Evolutionary conservation across 495 filamentous ascomycete species (phyloP), one percentile per base, ranked within the genome.

Genomic region (Xanthoparmelia taractica): DNA sequence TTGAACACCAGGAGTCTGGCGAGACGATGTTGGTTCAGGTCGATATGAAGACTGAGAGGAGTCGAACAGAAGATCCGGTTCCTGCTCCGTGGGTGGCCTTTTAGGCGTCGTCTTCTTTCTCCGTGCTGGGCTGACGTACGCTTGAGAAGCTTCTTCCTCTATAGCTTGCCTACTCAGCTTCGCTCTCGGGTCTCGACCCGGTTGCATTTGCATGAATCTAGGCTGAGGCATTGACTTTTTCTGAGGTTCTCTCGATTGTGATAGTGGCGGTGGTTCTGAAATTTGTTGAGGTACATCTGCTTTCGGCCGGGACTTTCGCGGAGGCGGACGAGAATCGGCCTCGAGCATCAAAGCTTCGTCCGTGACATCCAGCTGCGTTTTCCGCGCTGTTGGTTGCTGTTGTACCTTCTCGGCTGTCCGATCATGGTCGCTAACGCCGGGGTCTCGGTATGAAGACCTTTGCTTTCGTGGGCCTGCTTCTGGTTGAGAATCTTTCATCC

Each of bases 301-400:
- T 18, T 68, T 70, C 23, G 73, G 68, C 40, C 73, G 74, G 52
- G 74, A 63, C 45, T 79, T 78, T 27, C 73, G 78, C 52, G 73
- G 78, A 63, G 78, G 79, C 36, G 71, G 77, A 59, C 82, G 82
- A 41, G 72, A 72, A 23, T 76, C 79, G 25, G 81, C 78, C 73
- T 97, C 94, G n/a, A 98, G 80, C 80, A 96, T 87, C 61, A 95
- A 68, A 25, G 93, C 94, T 73, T 98, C 94, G 70, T 97, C 90
- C 0, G 94, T 97, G 12, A 91, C 76, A 69, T 45, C 70, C 59
- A 58, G 43, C 63, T 74, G 66, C 56, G 63, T n/a, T 64, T 65
- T n/a, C 58, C 34, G 48, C 71, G 40, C 29, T 20, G 50, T 43
- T 45, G 54, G 52, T 52, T 43, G 65, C 20, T 61, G 64, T 15